Base-by-base conservation (phyloP, 2,329 filamentous ascomycete species). In the Juglanconis oblonga region DNA sequence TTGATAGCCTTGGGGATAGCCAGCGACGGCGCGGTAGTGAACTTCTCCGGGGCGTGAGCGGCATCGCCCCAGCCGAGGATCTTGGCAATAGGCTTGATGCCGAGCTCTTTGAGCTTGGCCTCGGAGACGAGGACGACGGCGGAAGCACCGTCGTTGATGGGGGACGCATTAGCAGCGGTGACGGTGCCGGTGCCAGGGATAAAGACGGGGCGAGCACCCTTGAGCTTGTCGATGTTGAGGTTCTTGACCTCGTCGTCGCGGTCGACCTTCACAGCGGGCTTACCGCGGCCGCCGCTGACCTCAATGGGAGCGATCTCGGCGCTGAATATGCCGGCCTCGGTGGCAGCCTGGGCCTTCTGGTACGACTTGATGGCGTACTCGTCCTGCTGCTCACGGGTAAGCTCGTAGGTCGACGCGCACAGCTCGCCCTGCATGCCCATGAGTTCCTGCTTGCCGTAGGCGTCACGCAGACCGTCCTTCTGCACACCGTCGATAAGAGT, bases 11-110 rank as follows among this genome's bases (percentile, higher is more conserved):
- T 99, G 74, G 95, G 95, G 69, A 99, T 96, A 66, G 95, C 95
- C 59, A 98, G 85, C 24, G 95, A 86, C 9, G 95, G 95, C 8
- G 95, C 90, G 52, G 92, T 95, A 67, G 95, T 99, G 85, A 99
- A 99, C 75, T 95, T 95, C 79, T 89, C 90, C 45, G 95, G 94
- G 72, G 91, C 87, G 67, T 96, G 88, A 65, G 90, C 95, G 60
- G 95, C 94, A 72, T 99, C 95, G 69, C 88, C 95, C 95, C 95
- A 99, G 70, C 95, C 95, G 64, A 95, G 88, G 71, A 99, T 98
- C 84, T 96, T 97, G 72, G 92, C 95, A 65, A 99, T 83, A 59
- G 95, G 95, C 77, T 90, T 97, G 66, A 98, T 82, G 71, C 87
- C 87, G 67, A 97, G 88, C 78, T 95, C 88, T 82, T 97, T 93